These are phyloP conservation scores for Schizonepeta tenuifolia DNA, from an alignment of 257 asterid genomes.

Conservation along the genomic window DNA sequence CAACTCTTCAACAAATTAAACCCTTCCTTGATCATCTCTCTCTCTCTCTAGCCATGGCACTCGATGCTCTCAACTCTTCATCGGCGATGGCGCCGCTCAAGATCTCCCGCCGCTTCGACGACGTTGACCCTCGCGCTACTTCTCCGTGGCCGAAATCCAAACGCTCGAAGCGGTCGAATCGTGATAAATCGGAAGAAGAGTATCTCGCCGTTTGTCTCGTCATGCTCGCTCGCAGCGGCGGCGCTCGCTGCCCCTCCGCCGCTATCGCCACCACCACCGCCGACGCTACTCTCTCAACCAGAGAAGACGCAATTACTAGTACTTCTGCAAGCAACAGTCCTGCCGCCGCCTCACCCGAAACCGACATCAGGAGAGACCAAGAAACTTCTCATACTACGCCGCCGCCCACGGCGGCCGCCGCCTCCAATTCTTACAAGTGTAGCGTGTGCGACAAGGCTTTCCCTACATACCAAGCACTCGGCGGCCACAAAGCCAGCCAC, in stretches of 20 bases:
- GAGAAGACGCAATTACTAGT: background rate
- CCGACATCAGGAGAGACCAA: background rate
- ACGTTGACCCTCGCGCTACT: background rate
- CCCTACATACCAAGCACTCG: constrained; percentile 78
- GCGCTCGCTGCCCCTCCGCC: background rate
- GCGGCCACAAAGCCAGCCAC: constrained; percentile 98
- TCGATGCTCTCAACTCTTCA: constrained; percentile 57
- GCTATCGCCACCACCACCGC: background rate
- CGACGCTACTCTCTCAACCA: background rate
- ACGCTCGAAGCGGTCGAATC: constrained; percentile 55
- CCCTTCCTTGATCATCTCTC: background rate
- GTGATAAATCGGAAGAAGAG: constrained; percentile 52
- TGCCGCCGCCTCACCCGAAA: background rate
- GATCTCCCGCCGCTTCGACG: constrained; percentile 33
- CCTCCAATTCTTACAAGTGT: constrained; percentile 49
- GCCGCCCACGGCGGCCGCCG: constrained; percentile 4
- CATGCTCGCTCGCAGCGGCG: constrained; percentile 64
- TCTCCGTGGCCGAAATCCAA: constrained; percentile 48
- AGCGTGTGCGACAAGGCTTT: constrained; percentile 65
- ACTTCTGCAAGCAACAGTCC: background rate
- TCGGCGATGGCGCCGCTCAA: constrained; percentile 36
- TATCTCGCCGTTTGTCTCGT: constrained; percentile 71
- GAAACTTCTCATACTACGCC: constrained; percentile 11
- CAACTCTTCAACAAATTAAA: background rate
- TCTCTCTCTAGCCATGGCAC: constrained; percentile 50